Evolutionary conservation across 1,284 basidiomycete genomes (phyloP), one percentile per base, ranked within the genome.

Genomic region (Xanthoconium separans): DNA sequence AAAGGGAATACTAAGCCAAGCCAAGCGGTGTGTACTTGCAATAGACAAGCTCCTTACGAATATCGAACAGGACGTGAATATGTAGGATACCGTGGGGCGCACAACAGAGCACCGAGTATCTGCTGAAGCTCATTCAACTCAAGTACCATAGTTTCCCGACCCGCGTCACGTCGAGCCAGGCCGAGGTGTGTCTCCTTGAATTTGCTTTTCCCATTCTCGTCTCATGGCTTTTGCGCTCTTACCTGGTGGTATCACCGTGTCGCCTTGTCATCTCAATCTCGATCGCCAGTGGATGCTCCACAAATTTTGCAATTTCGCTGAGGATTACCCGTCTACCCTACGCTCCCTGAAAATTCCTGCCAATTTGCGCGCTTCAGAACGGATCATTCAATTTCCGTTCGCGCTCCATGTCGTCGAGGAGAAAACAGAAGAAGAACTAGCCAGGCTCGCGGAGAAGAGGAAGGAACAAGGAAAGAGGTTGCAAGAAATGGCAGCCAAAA

Each of bases 121-220:
- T 99, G 47, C 82, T 97, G 53, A 95, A 95, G 65, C 83, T 70
- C 39, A 67, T 65, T 36, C 95, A 98, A 69, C 82, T 99, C 53
- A 99, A 99, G 70, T 98, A 99, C 67, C 91, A 97, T 15, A 89
- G 81, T 42, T 99, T 99, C 62, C 81, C 80, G 15, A 84, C 81
- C 3, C 79, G 83, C 34, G 79, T 88, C 5, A 83, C 79, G 0
- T 63, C 77, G 12, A 58, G 71, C 0, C 84, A 86, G 58, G 78
- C 84, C 15, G 82, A 76, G 44, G 85, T 86, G 66, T 51, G 76
- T 70, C 16, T n/a, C 34, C 30, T 18, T 41, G 11, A 5, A 16
- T 36, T 44, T 4, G 11, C 22, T 16, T 29, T 29, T 5, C 7
- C 6, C 22, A 8, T 46, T 24, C 16, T 39, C 16, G 7, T 43